Percentiles rank a stretch among this genome's conserved stretches.
These are phyloP conservation scores for Penicillium frequentans DNA, from an alignment of 2,329 filamentous ascomycete genomes.

Conservation along the genomic window DNA sequence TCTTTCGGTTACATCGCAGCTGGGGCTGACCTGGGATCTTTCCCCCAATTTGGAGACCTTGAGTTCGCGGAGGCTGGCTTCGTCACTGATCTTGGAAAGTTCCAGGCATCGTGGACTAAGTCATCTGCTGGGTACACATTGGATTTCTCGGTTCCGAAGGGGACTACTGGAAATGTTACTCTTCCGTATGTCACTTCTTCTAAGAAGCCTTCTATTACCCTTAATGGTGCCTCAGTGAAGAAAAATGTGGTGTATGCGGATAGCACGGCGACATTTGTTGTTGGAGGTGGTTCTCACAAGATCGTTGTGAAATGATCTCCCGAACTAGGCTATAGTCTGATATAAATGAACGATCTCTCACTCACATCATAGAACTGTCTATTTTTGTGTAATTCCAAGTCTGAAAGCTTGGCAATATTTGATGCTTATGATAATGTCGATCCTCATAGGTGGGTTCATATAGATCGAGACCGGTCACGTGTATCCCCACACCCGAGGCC, in stretches of 20 bases:
- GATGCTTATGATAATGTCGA: neutral
- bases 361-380: neutral
- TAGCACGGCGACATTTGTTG: slow-evolving; percentile 21
- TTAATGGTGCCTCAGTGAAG: slow-evolving; percentile 21
- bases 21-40: slow-evolving; percentile 46
- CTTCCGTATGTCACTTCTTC: slow-evolving; percentile 21
- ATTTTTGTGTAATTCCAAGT: neutral
- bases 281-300: slow-evolving; percentile 23
- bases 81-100: slow-evolving; percentile 46
- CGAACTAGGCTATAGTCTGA: neutral
- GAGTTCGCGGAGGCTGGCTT: slow-evolving; percentile 48
- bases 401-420: neutral
- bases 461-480: slow-evolving; percentile 23
- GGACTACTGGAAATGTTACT: slow-evolving; percentile 21
- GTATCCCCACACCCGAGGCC: slow-evolving; percentile 19
- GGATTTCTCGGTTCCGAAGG: slow-evolving; percentile 8
- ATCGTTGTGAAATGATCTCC: slow-evolving; percentile 15
- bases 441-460: neutral
- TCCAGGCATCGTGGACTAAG: slow-evolving; percentile 28
- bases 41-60: slow-evolving; percentile 48
- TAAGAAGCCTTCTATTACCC: slow-evolving; percentile 25
- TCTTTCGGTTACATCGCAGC: slow-evolving; percentile 40
- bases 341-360: neutral
- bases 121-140: slow-evolving; percentile 17
- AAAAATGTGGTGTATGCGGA: slow-evolving; percentile 19